Evolutionary conservation across 345 rosid genomes (phyloP).

Genomic region (Geranium brycei): DNA sequence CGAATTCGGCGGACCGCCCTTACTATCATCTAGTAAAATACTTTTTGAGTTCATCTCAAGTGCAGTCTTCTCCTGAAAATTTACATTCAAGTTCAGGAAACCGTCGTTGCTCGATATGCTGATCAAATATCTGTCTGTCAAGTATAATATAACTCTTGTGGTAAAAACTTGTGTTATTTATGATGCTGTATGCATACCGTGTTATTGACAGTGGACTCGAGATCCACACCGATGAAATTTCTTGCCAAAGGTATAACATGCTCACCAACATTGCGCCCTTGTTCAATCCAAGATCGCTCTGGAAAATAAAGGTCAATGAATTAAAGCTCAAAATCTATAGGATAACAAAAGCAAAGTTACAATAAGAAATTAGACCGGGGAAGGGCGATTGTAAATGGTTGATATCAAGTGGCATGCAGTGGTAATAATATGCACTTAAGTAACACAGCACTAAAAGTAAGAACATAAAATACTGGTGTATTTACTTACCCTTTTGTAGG

Average conservation of each 20-base stretch:
- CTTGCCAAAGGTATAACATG: constrained; percentile 83
- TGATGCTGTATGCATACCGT: constrained; percentile 24
- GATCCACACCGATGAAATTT: constrained; percentile 61
- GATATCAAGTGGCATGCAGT: not conserved
- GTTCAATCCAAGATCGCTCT: constrained; percentile 86
- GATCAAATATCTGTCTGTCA: no score
- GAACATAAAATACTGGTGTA: not conserved
- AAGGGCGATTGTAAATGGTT: not conserved
- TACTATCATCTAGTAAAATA: constrained; percentile 22
- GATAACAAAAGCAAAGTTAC: not conserved
- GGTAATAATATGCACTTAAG: not conserved
- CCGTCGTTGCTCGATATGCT: no score
- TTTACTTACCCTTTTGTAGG: constrained; percentile 72
- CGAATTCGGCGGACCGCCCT: constrained; percentile 32
- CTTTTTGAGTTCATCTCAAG: constrained; percentile 58
- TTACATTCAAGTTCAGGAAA: no score
- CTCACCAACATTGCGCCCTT: constrained; percentile 80
- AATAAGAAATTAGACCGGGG: not conserved
- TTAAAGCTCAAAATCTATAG: not conserved
- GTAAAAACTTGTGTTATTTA: not conserved
- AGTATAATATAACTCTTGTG: not conserved
- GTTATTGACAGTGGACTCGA: constrained; percentile 42
- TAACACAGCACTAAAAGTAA: no score
- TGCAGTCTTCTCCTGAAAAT: constrained; percentile 41
- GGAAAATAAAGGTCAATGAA: constrained; percentile 3